Conservation (phyloP, 140 eudicot species). For the Cichorium intybus region DNA sequence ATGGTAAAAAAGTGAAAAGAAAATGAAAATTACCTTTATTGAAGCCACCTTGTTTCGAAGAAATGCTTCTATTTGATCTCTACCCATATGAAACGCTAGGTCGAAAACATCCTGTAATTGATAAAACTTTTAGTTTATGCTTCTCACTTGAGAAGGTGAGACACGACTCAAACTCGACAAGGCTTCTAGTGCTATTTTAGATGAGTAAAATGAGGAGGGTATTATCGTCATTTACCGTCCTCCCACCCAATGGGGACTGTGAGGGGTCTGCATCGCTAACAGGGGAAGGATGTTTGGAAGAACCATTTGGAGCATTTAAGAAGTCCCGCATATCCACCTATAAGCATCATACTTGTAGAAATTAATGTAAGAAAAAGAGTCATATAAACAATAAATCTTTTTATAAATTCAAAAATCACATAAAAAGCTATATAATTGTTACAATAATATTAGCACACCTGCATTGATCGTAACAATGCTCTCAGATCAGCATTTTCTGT, state of each 20-base stretch:
- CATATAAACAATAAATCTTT: not conserved
- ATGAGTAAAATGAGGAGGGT: too few species aligned
- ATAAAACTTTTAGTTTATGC: conserved; percentile 15
- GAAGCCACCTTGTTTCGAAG: conserved; percentile 84
- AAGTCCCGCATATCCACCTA: conserved; percentile 26
- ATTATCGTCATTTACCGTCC: too few species aligned
- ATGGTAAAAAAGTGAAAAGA: not conserved
- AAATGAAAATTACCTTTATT: conserved; percentile 59
- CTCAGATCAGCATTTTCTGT: conserved; percentile 82
- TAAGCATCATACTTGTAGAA: not conserved
- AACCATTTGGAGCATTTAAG: conserved; percentile 20
- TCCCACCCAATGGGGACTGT: too few species aligned
- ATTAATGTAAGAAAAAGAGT: too few species aligned
- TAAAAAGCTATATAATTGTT: not conserved
- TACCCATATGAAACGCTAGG: conserved; percentile 97
- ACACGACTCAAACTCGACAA: too few species aligned
- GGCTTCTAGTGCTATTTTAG: too few species aligned
- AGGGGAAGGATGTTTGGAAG: too few species aligned
- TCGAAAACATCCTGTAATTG: conserved; percentile 86
- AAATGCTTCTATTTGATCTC: conserved; percentile 96
- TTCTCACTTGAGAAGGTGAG: too few species aligned
- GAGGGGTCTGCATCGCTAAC: too few species aligned
- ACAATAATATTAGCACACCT: conserved; percentile 36
- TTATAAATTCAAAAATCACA: not conserved
- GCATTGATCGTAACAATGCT: conserved; percentile 86